phyloP scores from a whole-genome alignment of 176 grass and related monocot species.

The Cymbopogon citratus region DNA sequence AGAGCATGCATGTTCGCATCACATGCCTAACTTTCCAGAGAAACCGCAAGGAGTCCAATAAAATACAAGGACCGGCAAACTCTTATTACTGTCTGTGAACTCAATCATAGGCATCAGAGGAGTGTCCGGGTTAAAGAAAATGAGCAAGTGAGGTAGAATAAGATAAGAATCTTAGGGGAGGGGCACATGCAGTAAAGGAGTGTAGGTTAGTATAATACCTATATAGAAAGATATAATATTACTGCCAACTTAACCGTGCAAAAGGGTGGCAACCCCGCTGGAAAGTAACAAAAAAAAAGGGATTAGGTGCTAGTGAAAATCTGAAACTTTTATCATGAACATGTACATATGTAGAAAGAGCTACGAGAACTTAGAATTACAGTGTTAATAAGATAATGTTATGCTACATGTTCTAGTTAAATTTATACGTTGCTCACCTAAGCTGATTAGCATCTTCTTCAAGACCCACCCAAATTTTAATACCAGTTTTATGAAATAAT shows the following conservation, averaged over 20 bases:
- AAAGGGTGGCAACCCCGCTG: constrained; percentile 41
- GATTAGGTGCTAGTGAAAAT: constrained; percentile 34
- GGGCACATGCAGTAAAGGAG: constrained; percentile 48
- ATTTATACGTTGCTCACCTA: background rate
- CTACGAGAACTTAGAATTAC: too few species aligned
- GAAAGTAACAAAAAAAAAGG: constrained; percentile 60
- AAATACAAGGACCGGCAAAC: constrained; percentile 29
- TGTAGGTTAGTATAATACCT: constrained; percentile 44
- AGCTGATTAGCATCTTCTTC: too few species aligned
- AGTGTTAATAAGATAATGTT: background rate
- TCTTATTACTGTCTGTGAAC: constrained; percentile 39
- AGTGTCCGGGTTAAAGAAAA: constrained; percentile 15
- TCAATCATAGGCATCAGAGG: constrained; percentile 29
- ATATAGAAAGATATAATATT: constrained; percentile 37
- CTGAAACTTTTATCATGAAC: constrained; percentile 32
- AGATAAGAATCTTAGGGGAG: constrained; percentile 51
- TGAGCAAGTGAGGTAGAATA: constrained; percentile 39
- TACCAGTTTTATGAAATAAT: background rate
- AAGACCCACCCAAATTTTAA: too few species aligned
- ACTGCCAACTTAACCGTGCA: constrained; percentile 45
- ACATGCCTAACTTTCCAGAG: constrained; percentile 32
- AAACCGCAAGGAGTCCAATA: constrained; percentile 15
- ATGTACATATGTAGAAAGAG: too few species aligned
- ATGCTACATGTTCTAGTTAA: background rate
- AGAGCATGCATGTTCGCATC: constrained; percentile 52